Conservation (phyloP, 148 eudicot species). For the Chenopodium quinoa region DNA sequence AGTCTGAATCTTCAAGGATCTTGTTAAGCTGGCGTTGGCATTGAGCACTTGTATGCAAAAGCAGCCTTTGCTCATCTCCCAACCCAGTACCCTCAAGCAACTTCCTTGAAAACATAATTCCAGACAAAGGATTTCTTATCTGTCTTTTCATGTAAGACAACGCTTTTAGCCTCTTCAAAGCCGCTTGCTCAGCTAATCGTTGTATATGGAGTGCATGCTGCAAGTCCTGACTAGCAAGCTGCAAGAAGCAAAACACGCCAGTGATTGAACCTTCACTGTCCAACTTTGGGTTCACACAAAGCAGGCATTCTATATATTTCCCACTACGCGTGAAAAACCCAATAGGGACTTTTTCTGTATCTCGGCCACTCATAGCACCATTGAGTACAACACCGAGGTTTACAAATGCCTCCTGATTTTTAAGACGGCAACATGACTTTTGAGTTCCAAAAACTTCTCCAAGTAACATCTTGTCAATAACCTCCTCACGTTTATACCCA, state of each 20-base stretch:
- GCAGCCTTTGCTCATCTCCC: slow-evolving; percentile 58
- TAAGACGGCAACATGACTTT: slow-evolving; percentile 64
- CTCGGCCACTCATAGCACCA: slow-evolving; percentile 64
- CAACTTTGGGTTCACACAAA: slow-evolving; percentile 67
- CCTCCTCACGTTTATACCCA: slow-evolving; percentile 61
- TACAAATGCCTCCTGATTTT: slow-evolving; percentile 75
- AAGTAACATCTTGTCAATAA: slow-evolving; percentile 72
- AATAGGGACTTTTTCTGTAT: slow-evolving; percentile 65
- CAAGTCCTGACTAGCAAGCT: slow-evolving; percentile 88
- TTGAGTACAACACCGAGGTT: slow-evolving; percentile 67
- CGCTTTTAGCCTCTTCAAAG: slow-evolving; percentile 60
- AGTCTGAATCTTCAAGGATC: slow-evolving; percentile 82
- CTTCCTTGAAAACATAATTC: slow-evolving; percentile 65
- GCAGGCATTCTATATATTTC: slow-evolving; percentile 68
- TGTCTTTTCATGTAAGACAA: slow-evolving; percentile 74
- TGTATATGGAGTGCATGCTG: slow-evolving; percentile 89
- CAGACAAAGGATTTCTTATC: slow-evolving; percentile 73
- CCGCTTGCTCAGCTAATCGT: slow-evolving; percentile 73
- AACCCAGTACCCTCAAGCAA: slow-evolving; percentile 67
- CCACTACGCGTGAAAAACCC: slow-evolving; percentile 70
- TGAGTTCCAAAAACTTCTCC: slow-evolving; percentile 85
- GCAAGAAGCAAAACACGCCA: slow-evolving; percentile 88
- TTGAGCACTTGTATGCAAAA: slow-evolving; percentile 57
- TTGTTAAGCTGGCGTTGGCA: slow-evolving; percentile 87
- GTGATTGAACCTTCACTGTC: slow-evolving; percentile 68